phyloP scores from a whole-genome alignment of 1,284 basidiomycete genomes.

The Irpex rosettiformis region DNA sequence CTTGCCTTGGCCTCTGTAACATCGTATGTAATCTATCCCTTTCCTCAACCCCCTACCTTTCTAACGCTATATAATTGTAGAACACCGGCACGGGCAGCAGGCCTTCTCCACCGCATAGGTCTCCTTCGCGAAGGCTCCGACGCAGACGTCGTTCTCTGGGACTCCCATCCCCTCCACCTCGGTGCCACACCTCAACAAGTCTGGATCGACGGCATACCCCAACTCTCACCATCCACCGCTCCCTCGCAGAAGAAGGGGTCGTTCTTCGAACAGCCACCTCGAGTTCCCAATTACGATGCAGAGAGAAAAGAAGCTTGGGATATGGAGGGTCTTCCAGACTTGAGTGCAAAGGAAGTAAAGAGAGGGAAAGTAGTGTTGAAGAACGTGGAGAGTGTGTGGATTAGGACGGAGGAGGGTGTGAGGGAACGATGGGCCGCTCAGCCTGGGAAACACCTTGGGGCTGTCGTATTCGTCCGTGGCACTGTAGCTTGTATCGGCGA shows the following conservation, averaged over 20 bases:
- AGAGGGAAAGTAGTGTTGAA: constrained; percentile 49
- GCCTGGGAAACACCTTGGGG: constrained; percentile 15
- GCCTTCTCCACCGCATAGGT: constrained; percentile 81
- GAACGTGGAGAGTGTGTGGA: constrained; percentile 49
- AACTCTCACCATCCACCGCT: constrained; percentile 40
- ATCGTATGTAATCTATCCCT: constrained; percentile 27
- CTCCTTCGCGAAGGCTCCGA: constrained; percentile 60
- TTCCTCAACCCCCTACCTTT: not conserved
- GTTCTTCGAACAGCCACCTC: constrained; percentile 46
- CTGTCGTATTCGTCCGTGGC: constrained; percentile 40
- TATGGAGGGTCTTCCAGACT: constrained; percentile 65
- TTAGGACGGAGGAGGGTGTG: constrained; percentile 20
- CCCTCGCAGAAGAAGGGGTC: constrained; percentile 37
- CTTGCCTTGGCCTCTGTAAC: constrained; percentile 75
- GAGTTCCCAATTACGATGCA: constrained; percentile 56
- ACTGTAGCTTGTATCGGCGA: constrained; percentile 38
- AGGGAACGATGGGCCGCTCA: constrained; percentile 17
- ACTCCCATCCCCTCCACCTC: constrained; percentile 76
- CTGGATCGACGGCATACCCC: constrained; percentile 68
- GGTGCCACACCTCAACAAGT: constrained; percentile 72
- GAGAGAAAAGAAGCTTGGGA: constrained; percentile 52
- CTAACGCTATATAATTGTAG: constrained; percentile 1
- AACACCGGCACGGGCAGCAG: constrained; percentile 74
- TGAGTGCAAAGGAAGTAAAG: constrained; percentile 36
- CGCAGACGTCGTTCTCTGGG: constrained; percentile 66